phyloP scores from a whole-genome alignment of 495 filamentous ascomycete genomes.

The Aspergillus incahuasiensis region DNA sequence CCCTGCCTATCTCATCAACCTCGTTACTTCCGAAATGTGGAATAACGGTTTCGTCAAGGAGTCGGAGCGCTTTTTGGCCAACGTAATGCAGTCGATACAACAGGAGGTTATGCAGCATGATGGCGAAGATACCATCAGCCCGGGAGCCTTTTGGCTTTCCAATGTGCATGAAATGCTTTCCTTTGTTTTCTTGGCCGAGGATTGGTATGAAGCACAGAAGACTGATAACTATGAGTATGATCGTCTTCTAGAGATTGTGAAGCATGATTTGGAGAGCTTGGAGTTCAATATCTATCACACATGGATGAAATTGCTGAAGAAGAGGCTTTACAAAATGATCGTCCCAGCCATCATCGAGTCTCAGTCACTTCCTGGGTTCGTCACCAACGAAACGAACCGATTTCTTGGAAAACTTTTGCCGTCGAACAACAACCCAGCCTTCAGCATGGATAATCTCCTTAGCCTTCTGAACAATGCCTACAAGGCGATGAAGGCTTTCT shows the following conservation, averaged over 20 bases:
- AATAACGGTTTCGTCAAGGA: slow-evolving; percentile 99
- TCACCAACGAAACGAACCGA: slow-evolving; percentile 94
- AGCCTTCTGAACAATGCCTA: slow-evolving; percentile 95
- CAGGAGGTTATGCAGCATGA: slow-evolving; percentile 99
- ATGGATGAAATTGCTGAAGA: slow-evolving; percentile 99
- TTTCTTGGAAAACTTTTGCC: slow-evolving; percentile 96
- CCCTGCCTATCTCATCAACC: slow-evolving; percentile 97
- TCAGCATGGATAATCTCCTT: slow-evolving; percentile 98
- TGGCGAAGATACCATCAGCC: slow-evolving; percentile 94
- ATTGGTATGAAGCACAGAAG: slow-evolving; percentile 99
- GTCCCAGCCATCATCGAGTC: slow-evolving; percentile 99
- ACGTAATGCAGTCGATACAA: slow-evolving; percentile 99
- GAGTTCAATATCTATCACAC: slow-evolving; percentile 99
- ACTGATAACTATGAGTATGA: slow-evolving; percentile 99
- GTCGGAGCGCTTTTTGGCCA: slow-evolving; percentile 96
- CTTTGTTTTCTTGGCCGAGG: slow-evolving; percentile 97
- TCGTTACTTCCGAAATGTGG: slow-evolving; percentile 99
- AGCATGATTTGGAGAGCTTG: slow-evolving; percentile 95
- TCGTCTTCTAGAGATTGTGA: slow-evolving; percentile 94
- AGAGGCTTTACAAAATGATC: slow-evolving; percentile 98
- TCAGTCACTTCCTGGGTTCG: slow-evolving; percentile 95
- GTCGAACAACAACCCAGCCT: slow-evolving; percentile 80
- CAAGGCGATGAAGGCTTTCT: slow-evolving; percentile 97
- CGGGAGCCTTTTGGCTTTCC: slow-evolving; percentile 97
- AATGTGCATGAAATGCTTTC: slow-evolving; percentile 99